Evolutionary conservation across 176 grass and related monocot genomes (phyloP).

Genomic region (Carex littledalei): DNA sequence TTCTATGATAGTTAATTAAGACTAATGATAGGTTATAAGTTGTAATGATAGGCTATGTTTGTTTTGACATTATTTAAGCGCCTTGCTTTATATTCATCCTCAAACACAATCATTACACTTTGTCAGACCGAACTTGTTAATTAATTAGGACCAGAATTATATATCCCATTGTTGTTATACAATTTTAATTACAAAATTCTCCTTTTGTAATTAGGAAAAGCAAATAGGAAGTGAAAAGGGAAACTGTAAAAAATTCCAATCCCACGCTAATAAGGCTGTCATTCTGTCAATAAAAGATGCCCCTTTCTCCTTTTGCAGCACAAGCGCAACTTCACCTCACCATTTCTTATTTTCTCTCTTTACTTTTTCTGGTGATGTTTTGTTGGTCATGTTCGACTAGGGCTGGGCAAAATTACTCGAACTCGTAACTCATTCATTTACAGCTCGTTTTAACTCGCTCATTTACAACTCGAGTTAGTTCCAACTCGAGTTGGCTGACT

Average conservation of each 20-base stretch:
- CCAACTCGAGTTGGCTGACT: too few relatives aligned
- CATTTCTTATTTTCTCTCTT: neutral
- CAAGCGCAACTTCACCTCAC: neutral
- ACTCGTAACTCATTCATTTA: too few relatives aligned
- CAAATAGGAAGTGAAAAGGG: neutral
- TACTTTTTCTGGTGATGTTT: neutral
- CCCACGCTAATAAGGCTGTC: neutral
- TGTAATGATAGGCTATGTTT: conserved; percentile 1
- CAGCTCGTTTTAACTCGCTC: too few relatives aligned
- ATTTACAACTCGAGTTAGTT: too few relatives aligned
- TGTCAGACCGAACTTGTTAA: neutral
- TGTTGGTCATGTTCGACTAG: too few relatives aligned
- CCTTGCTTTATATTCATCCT: neutral
- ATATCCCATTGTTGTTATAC: neutral
- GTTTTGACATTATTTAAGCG: neutral
- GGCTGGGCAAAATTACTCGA: too few relatives aligned
- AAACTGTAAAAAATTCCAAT: neutral
- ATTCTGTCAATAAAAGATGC: neutral
- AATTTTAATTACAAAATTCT: neutral
- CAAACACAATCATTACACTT: neutral
- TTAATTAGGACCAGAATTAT: neutral
- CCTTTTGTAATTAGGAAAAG: neutral
- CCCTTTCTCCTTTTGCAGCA: neutral
- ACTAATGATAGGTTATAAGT: neutral
- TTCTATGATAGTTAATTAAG: neutral